phyloP scores from a whole-genome alignment of 345 rosid genomes.

The Nasturtium officinale region DNA sequence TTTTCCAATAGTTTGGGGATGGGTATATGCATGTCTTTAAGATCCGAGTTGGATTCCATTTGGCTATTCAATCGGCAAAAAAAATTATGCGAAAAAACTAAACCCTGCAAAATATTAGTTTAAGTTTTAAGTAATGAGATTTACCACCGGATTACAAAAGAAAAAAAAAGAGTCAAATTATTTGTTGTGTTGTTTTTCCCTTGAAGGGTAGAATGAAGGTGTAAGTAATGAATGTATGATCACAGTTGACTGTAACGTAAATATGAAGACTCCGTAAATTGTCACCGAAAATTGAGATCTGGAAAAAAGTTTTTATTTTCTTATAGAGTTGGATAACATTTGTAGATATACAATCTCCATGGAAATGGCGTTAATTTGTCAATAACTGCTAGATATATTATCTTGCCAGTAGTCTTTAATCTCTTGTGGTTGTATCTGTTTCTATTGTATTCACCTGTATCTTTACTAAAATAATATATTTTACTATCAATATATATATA shows the following conservation, averaged over 20 bases:
- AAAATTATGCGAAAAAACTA: too few relatives aligned
- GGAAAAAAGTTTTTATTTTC: not conserved
- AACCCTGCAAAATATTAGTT: too few relatives aligned
- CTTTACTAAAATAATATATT: not conserved
- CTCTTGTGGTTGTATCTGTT: not conserved
- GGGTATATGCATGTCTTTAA: too few relatives aligned
- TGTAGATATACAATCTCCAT: not conserved
- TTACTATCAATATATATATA: not conserved
- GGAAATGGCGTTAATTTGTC: not conserved
- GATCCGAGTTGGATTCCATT: too few relatives aligned
- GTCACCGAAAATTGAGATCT: not conserved
- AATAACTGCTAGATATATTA: not conserved
- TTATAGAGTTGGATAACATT: not conserved
- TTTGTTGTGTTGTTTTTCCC: not conserved
- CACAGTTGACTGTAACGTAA: not conserved
- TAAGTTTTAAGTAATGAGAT: too few relatives aligned
- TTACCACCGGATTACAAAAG: too few relatives aligned
- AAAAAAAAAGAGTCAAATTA: too few relatives aligned
- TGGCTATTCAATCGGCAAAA: too few relatives aligned
- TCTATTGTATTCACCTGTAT: not conserved
- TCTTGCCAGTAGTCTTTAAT: not conserved
- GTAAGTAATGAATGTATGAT: not conserved
- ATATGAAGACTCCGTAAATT: not conserved
- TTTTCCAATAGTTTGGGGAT: too few relatives aligned
- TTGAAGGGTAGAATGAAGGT: not conserved